These are phyloP conservation scores for Capronia epimyces DNA, from an alignment of 2,329 filamentous ascomycete species.

Conservation along the genomic window DNA sequence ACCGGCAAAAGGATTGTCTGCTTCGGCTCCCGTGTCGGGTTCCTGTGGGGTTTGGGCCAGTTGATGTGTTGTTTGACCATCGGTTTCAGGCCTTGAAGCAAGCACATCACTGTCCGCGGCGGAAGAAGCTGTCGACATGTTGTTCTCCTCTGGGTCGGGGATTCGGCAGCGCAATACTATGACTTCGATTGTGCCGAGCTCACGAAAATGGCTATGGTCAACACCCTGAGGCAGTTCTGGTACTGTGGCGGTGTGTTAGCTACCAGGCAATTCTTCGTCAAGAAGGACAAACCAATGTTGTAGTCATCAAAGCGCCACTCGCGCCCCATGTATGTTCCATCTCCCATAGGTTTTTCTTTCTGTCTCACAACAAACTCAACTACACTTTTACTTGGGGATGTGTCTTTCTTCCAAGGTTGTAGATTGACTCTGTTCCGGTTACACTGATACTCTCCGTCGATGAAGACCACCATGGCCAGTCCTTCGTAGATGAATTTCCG, in stretches of 20 bases:
- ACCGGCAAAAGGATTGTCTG: constrained; percentile 5
- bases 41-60: neutral
- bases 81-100: constrained; percentile 13
- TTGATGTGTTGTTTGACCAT: constrained; percentile 1
- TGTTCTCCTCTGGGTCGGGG: constrained; percentile 7
- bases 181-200: constrained; percentile 33
- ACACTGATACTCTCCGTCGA: constrained; percentile 54
- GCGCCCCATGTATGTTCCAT: constrained; percentile 46
- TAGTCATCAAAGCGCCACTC: constrained; percentile 51
- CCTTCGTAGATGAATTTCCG: constrained; percentile 50
- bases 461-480: constrained; percentile 52
- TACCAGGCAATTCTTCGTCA: neutral
- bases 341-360: constrained; percentile 47
- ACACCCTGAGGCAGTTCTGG: constrained; percentile 16
- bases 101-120: constrained; percentile 25
- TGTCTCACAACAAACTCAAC: constrained; percentile 50
- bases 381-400: constrained; percentile 34
- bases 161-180: constrained; percentile 31
- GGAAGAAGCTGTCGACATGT: constrained; percentile 18
- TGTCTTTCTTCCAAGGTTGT: constrained; percentile 30
- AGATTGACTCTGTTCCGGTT: constrained; percentile 49
- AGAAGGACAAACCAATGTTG: constrained; percentile 40
- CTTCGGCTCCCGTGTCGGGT: constrained; percentile 1
- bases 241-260: constrained; percentile 15
- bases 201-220: constrained; percentile 26